Evolutionary conservation across 2,329 filamentous ascomycete genomes (phyloP).

Genomic region (Lasiodiplodia citricola): DNA sequence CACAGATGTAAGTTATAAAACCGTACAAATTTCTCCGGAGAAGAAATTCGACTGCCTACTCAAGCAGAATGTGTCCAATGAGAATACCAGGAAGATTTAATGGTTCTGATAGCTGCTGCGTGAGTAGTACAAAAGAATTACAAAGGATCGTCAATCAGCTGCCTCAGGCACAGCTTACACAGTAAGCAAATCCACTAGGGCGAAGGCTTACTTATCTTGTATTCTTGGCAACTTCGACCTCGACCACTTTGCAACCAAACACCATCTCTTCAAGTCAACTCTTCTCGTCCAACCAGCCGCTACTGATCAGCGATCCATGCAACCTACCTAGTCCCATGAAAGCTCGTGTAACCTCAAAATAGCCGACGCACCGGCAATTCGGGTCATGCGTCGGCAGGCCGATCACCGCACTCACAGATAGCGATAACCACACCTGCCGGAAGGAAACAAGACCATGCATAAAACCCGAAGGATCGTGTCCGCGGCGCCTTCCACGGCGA

Average conservation of each 20-base stretch:
- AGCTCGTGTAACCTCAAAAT: slow-evolving; percentile 1
- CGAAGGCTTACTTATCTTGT: neutral
- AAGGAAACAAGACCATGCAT: neutral
- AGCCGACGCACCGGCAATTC: slow-evolving; percentile 13
- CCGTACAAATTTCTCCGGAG: too few relatives aligned
- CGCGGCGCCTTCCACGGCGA: neutral
- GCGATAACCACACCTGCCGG: slow-evolving; percentile 6
- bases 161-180: neutral
- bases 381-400: slow-evolving; percentile 12
- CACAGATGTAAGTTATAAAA: too few relatives aligned
- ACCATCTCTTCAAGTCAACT: neutral
- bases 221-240: neutral
- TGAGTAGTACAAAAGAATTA: too few relatives aligned
- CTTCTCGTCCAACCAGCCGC: neutral
- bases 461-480: neutral
- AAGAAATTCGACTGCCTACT: too few relatives aligned
- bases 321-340: neutral
- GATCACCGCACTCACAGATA: slow-evolving; percentile 10
- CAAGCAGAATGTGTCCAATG: too few relatives aligned
- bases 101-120: too few relatives aligned
- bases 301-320: neutral
- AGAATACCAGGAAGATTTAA: too few relatives aligned
- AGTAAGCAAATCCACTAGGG: neutral
- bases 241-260: neutral
- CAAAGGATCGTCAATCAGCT: too few relatives aligned